Conservation (phyloP, 768 basidiomycete species). For the Phlegmacium glaucopus region DNA sequence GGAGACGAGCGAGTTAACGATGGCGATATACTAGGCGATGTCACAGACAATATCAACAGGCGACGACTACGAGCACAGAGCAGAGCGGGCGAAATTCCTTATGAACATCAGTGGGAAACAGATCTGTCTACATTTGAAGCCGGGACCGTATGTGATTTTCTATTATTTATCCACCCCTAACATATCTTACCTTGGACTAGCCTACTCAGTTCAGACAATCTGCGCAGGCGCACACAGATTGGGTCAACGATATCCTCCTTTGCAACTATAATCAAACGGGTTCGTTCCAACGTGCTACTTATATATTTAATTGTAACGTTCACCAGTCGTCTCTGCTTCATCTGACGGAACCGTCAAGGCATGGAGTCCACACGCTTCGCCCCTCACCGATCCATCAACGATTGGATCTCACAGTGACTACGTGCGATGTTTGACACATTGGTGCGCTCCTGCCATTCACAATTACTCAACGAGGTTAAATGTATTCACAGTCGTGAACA, state of each 20-base stretch:
- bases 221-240: constrained; percentile 87
- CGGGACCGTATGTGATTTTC: constrained; percentile 40
- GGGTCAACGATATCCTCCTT: constrained; percentile 93
- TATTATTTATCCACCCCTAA: neutral
- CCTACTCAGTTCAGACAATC: constrained; percentile 72
- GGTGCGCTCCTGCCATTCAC: constrained; percentile 38
- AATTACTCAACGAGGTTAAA: constrained; percentile 3
- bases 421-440: constrained; percentile 73
- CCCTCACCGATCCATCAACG: constrained; percentile 56
- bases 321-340: constrained; percentile 84
- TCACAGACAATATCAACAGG: constrained; percentile 29
- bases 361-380: constrained; percentile 80
- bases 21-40: constrained; percentile 77
- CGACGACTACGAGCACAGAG: constrained; percentile 32
- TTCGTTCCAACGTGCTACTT: constrained; percentile 28
- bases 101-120: constrained; percentile 79
- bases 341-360: constrained; percentile 94
- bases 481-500: constrained; percentile 58
- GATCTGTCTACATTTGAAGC: constrained; percentile 52
- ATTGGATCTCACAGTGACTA: constrained; percentile 84
- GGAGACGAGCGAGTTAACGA: constrained; percentile 59
- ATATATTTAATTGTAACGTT: neutral
- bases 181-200: constrained; percentile 8
- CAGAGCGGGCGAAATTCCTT: constrained; percentile 42
- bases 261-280: constrained; percentile 91